Conservation (phyloP, 179 eudicot genomes). For the Monotropa hypopitys region DNA sequence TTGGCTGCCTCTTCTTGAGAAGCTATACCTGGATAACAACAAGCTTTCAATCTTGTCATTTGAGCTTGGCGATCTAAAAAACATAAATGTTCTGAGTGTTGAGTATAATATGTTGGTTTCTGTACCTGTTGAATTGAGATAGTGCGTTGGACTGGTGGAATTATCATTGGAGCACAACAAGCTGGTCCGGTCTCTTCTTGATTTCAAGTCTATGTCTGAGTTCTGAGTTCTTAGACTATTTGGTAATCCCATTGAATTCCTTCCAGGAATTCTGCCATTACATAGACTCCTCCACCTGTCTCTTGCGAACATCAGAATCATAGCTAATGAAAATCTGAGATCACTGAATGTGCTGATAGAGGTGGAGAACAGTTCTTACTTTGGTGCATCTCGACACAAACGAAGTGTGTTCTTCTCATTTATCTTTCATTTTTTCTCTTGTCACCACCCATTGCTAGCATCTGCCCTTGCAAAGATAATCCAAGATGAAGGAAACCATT, state of each 20-base stretch:
- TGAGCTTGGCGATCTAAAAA: conserved; percentile 78
- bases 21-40: conserved; percentile 79
- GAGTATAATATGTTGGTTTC: conserved; percentile 78
- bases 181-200: conserved; percentile 86
- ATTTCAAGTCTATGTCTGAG: conserved; percentile 98
- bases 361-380: conserved; percentile 84
- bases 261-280: conserved; percentile 90
- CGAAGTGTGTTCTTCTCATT: conserved; percentile 94
- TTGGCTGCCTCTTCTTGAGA: conserved; percentile 71
- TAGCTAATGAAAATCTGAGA: conserved; percentile 79
- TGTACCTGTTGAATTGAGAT: conserved; percentile 88
- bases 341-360: conserved; percentile 89
- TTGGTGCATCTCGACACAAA: conserved; percentile 83
- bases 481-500: conserved; percentile 74
- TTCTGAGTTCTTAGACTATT: conserved; percentile 80
- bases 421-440: conserved; percentile 93
- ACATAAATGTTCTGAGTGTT: conserved; percentile 73
- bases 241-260: conserved; percentile 94
- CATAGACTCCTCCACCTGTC: conserved; percentile 88
- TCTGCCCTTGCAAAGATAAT: conserved; percentile 96
- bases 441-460: conserved; percentile 93
- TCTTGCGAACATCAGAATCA: conserved; percentile 88
- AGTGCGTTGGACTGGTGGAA: conserved; percentile 89
- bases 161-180: conserved; percentile 96
- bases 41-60: conserved; percentile 69